phyloP scores from a whole-genome alignment of 2,329 filamentous ascomycete genomes.

The Xylariaceae sp. region DNA sequence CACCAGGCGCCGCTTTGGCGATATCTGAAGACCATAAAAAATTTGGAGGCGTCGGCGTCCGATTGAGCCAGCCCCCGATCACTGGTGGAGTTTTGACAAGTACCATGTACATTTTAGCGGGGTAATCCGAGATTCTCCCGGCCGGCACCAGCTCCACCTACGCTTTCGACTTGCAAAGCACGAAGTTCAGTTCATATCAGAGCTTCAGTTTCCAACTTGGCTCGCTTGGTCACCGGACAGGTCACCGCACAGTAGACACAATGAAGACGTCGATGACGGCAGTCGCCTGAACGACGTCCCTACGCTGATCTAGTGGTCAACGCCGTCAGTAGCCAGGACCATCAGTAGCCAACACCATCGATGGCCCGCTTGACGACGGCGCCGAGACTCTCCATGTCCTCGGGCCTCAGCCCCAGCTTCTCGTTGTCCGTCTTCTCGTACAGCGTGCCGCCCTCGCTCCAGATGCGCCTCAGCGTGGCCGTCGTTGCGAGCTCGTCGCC shows the following conservation, averaged over 20 bases:
- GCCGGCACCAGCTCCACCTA: too few species aligned
- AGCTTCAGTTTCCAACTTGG: too few species aligned
- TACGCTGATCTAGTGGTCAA: too few species aligned
- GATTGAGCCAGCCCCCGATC: constrained; percentile 3
- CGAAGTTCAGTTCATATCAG: too few species aligned
- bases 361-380: constrained; percentile 38
- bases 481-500: constrained; percentile 4
- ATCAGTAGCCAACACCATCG: constrained; percentile 4
- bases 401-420: constrained; percentile 5
- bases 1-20: too few species aligned
- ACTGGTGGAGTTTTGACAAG: not conserved
- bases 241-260: too few species aligned
- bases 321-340: too few species aligned
- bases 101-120: not conserved
- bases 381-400: constrained; percentile 50
- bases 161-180: too few species aligned
- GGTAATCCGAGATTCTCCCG: not conserved
- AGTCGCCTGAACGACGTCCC: too few species aligned
- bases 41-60: constrained; percentile 6
- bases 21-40: constrained; percentile 1
- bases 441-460: constrained; percentile 12
- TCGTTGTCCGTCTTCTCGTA: constrained; percentile 14
- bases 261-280: too few species aligned
- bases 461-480: constrained; percentile 13
- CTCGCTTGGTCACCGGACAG: too few species aligned